A percentile compares a stretch with the other conserved stretches of the same genome.
Evolutionary conservation across 2,329 filamentous ascomycete genomes (phyloP).

Genomic region (Ophiocordyceps camponoti-rufipedis): DNA sequence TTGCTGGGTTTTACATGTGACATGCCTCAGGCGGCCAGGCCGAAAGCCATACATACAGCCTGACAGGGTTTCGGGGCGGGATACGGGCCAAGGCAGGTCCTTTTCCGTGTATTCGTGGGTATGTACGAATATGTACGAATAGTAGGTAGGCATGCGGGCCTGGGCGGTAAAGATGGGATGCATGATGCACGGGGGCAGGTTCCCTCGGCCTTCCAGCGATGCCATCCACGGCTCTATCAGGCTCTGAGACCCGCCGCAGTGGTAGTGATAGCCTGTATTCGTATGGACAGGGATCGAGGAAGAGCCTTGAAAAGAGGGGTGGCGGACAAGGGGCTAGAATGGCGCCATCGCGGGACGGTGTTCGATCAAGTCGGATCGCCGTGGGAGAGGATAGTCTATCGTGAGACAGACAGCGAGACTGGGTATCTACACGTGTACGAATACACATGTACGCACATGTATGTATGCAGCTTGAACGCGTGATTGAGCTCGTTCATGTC

Average conservation of each 20-base stretch:
- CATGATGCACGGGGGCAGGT: too few relatives aligned
- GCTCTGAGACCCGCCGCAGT: too few relatives aligned
- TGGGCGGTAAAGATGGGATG: too few relatives aligned
- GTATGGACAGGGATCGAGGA: not conserved
- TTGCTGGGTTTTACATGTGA: not conserved
- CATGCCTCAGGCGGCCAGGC: not conserved
- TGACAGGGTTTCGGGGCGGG: not conserved
- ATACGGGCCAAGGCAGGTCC: too few relatives aligned
- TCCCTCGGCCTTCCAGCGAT: too few relatives aligned
- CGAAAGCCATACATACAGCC: too few relatives aligned
- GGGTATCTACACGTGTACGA: accelerated
- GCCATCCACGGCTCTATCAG: too few relatives aligned
- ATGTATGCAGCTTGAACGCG: not conserved
- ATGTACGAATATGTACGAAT: too few relatives aligned
- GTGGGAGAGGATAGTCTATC: too few relatives aligned
- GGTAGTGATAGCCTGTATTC: too few relatives aligned
- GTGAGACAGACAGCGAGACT: not conserved
- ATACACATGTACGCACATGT: not conserved
- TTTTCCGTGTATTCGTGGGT: too few relatives aligned
- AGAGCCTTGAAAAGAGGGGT: not conserved
- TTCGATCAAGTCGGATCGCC: not conserved
- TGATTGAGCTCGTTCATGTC: not conserved
- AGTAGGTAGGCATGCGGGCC: too few relatives aligned
- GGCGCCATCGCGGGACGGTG: not conserved
- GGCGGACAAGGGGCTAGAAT: not conserved